Conservation (phyloP, 176 grass and related monocot species). For the Leersia perrieri region DNA sequence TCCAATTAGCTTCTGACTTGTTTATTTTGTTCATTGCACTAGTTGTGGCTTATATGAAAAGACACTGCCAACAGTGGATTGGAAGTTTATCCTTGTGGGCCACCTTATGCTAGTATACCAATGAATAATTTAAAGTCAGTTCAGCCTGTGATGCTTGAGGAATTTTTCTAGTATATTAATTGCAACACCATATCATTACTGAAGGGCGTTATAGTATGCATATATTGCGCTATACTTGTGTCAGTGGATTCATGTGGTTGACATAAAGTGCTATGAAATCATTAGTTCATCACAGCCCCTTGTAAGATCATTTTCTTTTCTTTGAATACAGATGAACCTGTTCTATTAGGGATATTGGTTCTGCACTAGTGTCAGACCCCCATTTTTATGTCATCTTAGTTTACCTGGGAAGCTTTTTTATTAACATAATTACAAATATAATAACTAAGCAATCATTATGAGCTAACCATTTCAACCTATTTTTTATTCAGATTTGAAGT, state of each 20-base stretch:
- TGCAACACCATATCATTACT: not conserved
- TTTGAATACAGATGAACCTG: not conserved
- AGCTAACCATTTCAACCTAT: not conserved
- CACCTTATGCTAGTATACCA: not conserved
- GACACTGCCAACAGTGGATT: conserved; percentile 3
- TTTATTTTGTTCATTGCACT: not conserved
- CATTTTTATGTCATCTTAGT: not conserved
- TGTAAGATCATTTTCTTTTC: conserved; percentile 10
- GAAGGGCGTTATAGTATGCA: not conserved
- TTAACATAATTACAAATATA: not conserved
- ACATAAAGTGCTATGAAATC: not conserved
- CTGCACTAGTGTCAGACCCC: not conserved
- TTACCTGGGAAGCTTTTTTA: not conserved
- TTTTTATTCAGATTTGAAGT: not conserved
- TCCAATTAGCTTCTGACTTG: not conserved
- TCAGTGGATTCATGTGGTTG: conserved; percentile 13
- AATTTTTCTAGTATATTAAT: not conserved
- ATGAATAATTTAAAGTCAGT: not conserved
- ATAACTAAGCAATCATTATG: not conserved
- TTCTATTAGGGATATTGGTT: not conserved
- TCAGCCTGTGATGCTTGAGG: not conserved
- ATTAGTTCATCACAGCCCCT: not conserved
- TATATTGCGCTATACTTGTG: not conserved
- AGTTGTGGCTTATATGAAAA: conserved; percentile 1
- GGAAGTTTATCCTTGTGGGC: conserved; percentile 17